phyloP scores from a whole-genome alignment of 441 rosid genomes.

The Macaranga tanarius region DNA sequence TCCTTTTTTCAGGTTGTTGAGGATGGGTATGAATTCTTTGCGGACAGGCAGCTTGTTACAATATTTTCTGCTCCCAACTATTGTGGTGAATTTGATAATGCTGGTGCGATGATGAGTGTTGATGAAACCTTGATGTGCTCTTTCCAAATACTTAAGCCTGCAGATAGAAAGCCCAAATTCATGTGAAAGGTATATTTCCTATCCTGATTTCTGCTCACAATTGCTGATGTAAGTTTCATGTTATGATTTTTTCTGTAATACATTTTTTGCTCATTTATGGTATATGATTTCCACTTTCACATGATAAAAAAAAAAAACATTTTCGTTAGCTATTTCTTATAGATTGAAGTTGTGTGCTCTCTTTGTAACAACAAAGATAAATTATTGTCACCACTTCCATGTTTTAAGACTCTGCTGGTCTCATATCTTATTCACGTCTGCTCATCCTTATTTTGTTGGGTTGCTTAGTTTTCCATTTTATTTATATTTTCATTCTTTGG shows the following conservation, averaged over 20 bases:
- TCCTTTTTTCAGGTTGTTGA: slow-evolving; percentile 67
- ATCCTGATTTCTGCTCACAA: slow-evolving; percentile 3
- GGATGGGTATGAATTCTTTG: slow-evolving; percentile 97
- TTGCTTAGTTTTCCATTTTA: neutral
- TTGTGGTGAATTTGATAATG: slow-evolving; percentile 96
- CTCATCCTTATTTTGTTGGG: neutral
- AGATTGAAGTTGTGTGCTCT: neutral
- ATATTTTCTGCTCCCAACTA: slow-evolving; percentile 94
- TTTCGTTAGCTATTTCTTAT: neutral
- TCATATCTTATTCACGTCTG: neutral
- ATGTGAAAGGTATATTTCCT: slow-evolving; percentile 33
- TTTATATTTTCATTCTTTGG: neutral
- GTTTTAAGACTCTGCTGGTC: neutral
- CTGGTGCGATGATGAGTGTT: slow-evolving; percentile 96
- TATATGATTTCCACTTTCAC: neutral
- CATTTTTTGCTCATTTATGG: neutral
- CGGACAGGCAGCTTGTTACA: slow-evolving; percentile 86
- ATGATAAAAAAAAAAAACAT: neutral
- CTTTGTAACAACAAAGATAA: slow-evolving; percentile 1
- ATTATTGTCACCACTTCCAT: neutral
- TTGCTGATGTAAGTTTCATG: slow-evolving; percentile 16
- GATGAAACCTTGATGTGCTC: slow-evolving; percentile 89
- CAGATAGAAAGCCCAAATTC: slow-evolving; percentile 68
- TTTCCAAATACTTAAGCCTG: slow-evolving; percentile 92
- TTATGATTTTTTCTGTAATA: neutral